Base-by-base conservation (phyloP, 352 stramenopile species). In the Phytophthora rubi region DNA sequence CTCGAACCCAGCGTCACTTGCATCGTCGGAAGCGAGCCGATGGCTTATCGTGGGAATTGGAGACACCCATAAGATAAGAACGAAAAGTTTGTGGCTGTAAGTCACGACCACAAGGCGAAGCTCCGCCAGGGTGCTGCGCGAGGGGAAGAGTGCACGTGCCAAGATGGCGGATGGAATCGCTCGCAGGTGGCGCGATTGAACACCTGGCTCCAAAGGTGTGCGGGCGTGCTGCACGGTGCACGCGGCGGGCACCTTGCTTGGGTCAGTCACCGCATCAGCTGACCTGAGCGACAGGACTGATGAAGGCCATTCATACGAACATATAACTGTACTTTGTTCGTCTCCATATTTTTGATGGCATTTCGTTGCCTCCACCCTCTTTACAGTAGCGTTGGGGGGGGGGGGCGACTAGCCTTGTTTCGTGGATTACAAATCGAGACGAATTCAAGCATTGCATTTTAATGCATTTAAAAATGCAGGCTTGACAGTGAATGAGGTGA, bases 191-290 rank as follows among this genome's bases (percentile, higher is more conserved):
- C 26, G 26, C 57, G 26, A 47, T 42, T 44, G 35, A 71, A 53
- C 44, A 68, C 23, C 32, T 59, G 51, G 64, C 55, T 9, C 35
- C 65, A 68, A 67, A 68, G 51, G 49, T 30, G 44, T 26, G 63
- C 55, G 54, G 23, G 23, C 23, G 23, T 26, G 23, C 23, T 26
- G 23, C 26, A 30, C 26, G 26, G 26, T 30, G 26, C 26, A 30
- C 26, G 26, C 26, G 26, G 26, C 26, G 26, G 2, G 26, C 26
- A 30, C 26, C 26, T 30, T 30, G 7, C 32, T 28, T 21, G 23
- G 45, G 49, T 60, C 51, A 26, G 51, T 71, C 59, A 68, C 49
- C 52, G 51, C 59, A 68, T 72, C 59, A 62, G 39, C n/a, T 54
- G 57, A 66, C 30, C 45, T 45, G 48, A 63, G 21, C 53, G 59